These are phyloP conservation scores for Endocarpon pusillum DNA, from an alignment of 495 filamentous ascomycete genomes.

Conservation along the genomic window DNA sequence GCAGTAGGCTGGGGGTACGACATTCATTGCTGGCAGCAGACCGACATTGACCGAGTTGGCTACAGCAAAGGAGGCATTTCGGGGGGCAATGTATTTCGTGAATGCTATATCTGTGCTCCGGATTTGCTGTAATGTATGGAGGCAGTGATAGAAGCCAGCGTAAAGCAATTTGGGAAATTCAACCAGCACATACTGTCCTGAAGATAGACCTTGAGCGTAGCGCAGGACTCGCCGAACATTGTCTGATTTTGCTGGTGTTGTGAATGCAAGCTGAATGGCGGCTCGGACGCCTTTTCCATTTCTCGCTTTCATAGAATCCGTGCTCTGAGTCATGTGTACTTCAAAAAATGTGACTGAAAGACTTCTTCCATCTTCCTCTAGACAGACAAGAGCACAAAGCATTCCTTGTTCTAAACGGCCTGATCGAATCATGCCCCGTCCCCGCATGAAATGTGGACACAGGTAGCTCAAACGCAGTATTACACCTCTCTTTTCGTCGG, in stretches of 20 bases:
- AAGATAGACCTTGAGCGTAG: neutral
- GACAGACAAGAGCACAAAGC: slow-evolving; percentile 13
- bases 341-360: slow-evolving; percentile 14
- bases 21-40: slow-evolving; percentile 18
- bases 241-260: neutral
- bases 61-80: slow-evolving; percentile 3
- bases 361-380: slow-evolving; percentile 4
- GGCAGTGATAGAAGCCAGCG: slow-evolving; percentile 10
- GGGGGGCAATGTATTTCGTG: slow-evolving; percentile 34
- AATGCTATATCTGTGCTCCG: slow-evolving; percentile 31
- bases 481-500: slow-evolving; percentile 5
- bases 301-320: slow-evolving; percentile 9
- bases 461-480: slow-evolving; percentile 10
- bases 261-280: neutral
- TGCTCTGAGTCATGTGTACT: slow-evolving; percentile 9
- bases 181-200: slow-evolving; percentile 23
- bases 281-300: slow-evolving; percentile 11
- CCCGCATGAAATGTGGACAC: slow-evolving; percentile 11
- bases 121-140: slow-evolving; percentile 9
- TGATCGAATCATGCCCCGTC: slow-evolving; percentile 5
- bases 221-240: neutral
- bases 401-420: slow-evolving; percentile 13
- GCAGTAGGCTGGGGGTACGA: slow-evolving; percentile 32
- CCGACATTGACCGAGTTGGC: too few species aligned
- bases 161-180: slow-evolving; percentile 50